Evolutionary conservation across 2,329 filamentous ascomycete genomes (phyloP), one percentile per base, ranked within the genome.

Genomic region (Curvularia sp.): DNA sequence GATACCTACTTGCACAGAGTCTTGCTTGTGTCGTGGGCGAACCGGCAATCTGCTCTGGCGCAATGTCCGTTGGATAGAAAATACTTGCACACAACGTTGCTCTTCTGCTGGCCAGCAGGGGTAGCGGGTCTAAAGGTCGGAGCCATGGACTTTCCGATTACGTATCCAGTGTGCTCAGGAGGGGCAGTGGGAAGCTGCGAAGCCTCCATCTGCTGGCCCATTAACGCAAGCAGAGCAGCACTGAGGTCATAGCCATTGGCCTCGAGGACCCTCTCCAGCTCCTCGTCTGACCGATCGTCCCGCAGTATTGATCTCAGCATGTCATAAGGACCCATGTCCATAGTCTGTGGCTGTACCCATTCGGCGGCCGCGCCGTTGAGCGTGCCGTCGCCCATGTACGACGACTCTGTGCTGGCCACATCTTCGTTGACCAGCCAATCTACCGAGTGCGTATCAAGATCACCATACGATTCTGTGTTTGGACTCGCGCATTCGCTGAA

Each of bases 291-390:
- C 71, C 91, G 89, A 54, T 92, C 88, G 68, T 95, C 92, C 48
- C 94, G 92, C 26, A 99, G 83, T 41, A 99, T 96, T 5, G 94
- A 97, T 61, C 95, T 91, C 55, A 99, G 84, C 86, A 99, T 98
- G 75, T 99, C 95, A 78, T 97, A 97, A 0, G 95, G 94, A 58
- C 92, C 96, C 94, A 99, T 98, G 72, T 98, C 93, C 56, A 88
- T 86, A 71, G 90, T 90, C 74, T 86, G 84, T 13, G 84, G 81
- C 58, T 83, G 81, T 48, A 89, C 83, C 79, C 87, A 97, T 75
- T 97, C 93, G 24, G 93, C 90, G 5, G 92, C 92, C 13, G 89
- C 89, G 43, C 88, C 89, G 71, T 92, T 93, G 60, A 94, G 84
- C 33, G 86, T 88, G 65, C 88, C 92, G 15, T 89, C 83, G 9